phyloP scores from a whole-genome alignment of 768 basidiomycete genomes.

The Tricholoma sp. region DNA sequence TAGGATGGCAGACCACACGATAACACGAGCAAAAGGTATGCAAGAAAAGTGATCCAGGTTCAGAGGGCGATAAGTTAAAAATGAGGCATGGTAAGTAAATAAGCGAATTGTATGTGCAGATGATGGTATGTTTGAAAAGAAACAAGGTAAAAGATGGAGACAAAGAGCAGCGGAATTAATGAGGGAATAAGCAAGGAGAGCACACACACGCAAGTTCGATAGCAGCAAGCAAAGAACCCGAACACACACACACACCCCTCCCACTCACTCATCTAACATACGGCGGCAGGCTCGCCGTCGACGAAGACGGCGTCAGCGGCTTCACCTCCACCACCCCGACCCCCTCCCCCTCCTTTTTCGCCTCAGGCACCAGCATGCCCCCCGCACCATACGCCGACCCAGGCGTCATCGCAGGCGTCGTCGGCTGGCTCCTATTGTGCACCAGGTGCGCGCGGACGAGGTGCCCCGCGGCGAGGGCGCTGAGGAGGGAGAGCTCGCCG shows the following conservation, averaged over 20 bases:
- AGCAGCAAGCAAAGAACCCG: not conserved
- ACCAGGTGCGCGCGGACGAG: conserved; percentile 90
- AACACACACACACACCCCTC: not conserved
- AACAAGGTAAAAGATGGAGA: no score
- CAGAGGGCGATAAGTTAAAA: no score
- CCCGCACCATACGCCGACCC: conserved; percentile 4
- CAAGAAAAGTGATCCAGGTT: no score
- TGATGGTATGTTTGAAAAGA: no score
- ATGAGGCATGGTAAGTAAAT: no score
- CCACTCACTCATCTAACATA: conserved; percentile 9
- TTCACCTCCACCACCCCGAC: not conserved
- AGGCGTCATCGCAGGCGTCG: conserved; percentile 53
- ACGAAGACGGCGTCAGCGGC: conserved; percentile 7
- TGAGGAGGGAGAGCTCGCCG: conserved; percentile 88
- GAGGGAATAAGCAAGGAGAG: not conserved
- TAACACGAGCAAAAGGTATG: no score
- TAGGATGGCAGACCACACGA: no score
- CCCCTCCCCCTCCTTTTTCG: not conserved
- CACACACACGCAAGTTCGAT: not conserved
- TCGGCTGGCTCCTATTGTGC: conserved; percentile 83
- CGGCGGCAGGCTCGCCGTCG: conserved; percentile 15
- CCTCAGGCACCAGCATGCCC: not conserved
- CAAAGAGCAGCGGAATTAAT: not conserved
- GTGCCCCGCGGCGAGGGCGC: conserved; percentile 92
- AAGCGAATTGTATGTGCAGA: no score